Base-by-base conservation (phyloP, 768 basidiomycete species). In the Suillus brevipes region DNA sequence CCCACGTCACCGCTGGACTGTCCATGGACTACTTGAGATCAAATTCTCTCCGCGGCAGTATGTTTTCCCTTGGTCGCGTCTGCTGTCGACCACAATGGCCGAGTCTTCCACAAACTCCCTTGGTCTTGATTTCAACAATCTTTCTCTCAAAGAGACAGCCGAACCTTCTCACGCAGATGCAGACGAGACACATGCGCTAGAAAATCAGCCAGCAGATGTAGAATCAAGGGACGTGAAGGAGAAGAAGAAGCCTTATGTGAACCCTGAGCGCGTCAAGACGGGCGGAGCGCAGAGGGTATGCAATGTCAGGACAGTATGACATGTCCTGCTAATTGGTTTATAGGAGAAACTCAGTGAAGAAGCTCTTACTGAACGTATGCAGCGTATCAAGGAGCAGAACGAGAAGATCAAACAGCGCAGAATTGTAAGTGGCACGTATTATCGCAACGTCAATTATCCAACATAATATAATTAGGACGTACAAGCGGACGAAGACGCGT, bases 261-360 rank as follows among this genome's bases (percentile, higher is more conserved):
- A 94, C 76, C 87, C 84, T 9, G 91, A 93, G 71, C 89, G 92
- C 76, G 89, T 94, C 79, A 92, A 86, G 78, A 94, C 92, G 10
- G 91, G 92, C 16, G 92, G 91, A 18, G 70, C 82, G 31, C 89
- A 89, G 68, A 84, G 90, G 73, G 92, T 92, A 75, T 64, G 64
- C n/a, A 40, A 37, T 12, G 55, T 16, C 14, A 49, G 20, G n/a
- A 59, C 43, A 20, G 43, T 37, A 20, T 23, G 6, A 40, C n/a
- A 49, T 10, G 13, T 36, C 13, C 34, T 50, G n/a, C 65, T 64
- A 62, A 65, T 43, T 55, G 20, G 37, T 49, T 52, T n/a, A 61
- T 73, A 91, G 91, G 89, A 90, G 63, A 91, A 91, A 72, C 78
- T 85, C 60, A 85, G 83, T 37, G 87, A 87, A 49, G 89, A 89